Evolutionary conservation across 345 rosid species (phyloP).

Genomic region (Hibiscus trionum): DNA sequence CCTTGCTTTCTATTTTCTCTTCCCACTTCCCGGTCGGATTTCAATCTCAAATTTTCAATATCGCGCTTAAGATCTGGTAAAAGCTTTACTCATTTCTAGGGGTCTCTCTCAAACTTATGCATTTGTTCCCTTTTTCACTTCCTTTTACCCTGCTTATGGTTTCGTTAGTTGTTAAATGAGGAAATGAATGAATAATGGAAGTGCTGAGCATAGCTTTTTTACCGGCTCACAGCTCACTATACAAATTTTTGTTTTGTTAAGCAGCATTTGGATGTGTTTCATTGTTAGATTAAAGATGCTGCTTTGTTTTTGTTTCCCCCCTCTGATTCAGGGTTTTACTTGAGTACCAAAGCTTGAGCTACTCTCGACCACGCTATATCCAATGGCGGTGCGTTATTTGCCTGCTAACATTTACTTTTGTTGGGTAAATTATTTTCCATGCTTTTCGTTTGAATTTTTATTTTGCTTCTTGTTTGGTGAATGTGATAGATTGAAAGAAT

Average conservation of each 20-base stretch:
- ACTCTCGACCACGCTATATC: not conserved
- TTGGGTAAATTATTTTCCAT: not conserved
- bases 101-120: not conserved
- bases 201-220: not conserved
- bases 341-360: constrained; percentile 9
- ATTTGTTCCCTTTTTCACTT: not conserved
- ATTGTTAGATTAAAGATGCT: not conserved
- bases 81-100: not conserved
- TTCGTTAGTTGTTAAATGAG: not conserved
- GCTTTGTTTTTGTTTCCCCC: not conserved
- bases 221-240: not conserved
- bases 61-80: not conserved
- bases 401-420: not conserved
- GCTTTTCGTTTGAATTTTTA: not conserved
- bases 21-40: constrained; percentile 4
- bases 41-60: not conserved
- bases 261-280: not conserved
- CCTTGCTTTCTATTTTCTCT: not conserved
- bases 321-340: constrained; percentile 16
- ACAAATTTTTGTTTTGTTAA: not conserved
- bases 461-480: constrained; percentile 9
- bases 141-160: not conserved
- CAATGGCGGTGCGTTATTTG: constrained; percentile 26
- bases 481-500: constrained; percentile 45
- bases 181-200: not conserved